phyloP scores from a whole-genome alignment of 805 yeast genomes.

The Pichia cabralensis region DNA sequence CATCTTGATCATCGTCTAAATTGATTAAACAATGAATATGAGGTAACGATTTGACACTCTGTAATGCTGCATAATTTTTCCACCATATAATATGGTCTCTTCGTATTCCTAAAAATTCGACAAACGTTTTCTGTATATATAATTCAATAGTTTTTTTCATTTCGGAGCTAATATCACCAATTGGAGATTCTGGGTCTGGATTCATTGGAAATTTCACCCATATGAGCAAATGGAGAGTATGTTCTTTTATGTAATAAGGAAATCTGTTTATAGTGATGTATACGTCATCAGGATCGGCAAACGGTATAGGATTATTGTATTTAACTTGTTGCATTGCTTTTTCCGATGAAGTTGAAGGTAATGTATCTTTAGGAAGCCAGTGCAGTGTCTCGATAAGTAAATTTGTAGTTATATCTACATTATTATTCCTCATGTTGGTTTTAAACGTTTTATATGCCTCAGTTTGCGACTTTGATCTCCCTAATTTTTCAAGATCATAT shows the following conservation, averaged over 20 bases:
- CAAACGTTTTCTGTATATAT: slow-evolving; percentile 40
- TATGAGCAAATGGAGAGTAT: slow-evolving; percentile 47
- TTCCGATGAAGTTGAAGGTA: background rate
- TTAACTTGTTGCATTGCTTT: slow-evolving; percentile 13
- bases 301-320: slow-evolving; percentile 30
- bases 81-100: slow-evolving; percentile 49
- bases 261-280: slow-evolving; percentile 47
- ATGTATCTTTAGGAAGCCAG: slow-evolving; percentile 35
- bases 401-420: slow-evolving; percentile 37
- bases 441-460: slow-evolving; percentile 39
- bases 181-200: slow-evolving; percentile 36
- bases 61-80: slow-evolving; percentile 60
- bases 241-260: slow-evolving; percentile 50
- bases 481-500: slow-evolving; percentile 37
- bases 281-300: slow-evolving; percentile 32
- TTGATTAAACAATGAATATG: slow-evolving; percentile 59
- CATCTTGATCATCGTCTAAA: slow-evolving; percentile 15
- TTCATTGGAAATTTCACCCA: slow-evolving; percentile 57
- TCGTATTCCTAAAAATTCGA: slow-evolving; percentile 31
- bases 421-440: slow-evolving; percentile 23
- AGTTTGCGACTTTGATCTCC: slow-evolving; percentile 37
- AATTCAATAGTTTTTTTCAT: slow-evolving; percentile 33
- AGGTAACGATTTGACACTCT: slow-evolving; percentile 56
- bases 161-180: slow-evolving; percentile 41
- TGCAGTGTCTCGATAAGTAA: slow-evolving; percentile 36